Evolutionary conservation across 768 basidiomycete species (phyloP), one percentile per base, ranked within the genome.

Genomic region (Leccinum broughii): DNA sequence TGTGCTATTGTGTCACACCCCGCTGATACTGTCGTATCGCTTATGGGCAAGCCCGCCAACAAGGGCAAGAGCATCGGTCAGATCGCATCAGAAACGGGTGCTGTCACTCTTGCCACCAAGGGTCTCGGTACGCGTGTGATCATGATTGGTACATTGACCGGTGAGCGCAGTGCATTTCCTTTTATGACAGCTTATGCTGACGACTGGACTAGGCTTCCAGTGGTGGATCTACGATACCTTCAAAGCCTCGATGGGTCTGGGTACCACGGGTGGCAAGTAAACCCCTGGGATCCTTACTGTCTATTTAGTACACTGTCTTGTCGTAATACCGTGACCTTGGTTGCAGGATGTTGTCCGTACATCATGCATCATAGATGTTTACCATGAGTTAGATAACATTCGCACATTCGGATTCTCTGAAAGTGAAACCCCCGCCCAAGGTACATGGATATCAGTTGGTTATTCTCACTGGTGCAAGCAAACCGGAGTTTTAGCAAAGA

Each of bases 1-100:
- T 95, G 93, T 74, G 95, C 95, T 68, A 81, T 93, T 75, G 95
- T 98, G 76, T 98, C 95, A 17, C 95, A 97, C 74, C 94, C 95
- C 44, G 95, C 95, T 68, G 95, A 97, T 75, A 90, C 94, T 30
- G 77, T 97, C 64, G 89, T 96, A 66, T 95, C 93, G 61, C 87
- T 87, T 76, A 93, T 96, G 77, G 93, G 95, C 75, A 97, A 97
- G 83, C 81, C 85, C 61, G 77, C 81, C 63, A 90, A 92, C 83
- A 89, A 85, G 80, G 90, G 90, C 80, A 92, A 93, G 81, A 77
- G 81, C 54, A 72, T 86, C 59, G 90, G 89, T 7, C 64, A 80
- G 61, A 90, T 94, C 63, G 83, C 86, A 28, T 78, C 77, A 39
- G 92, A 94, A 70, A 85, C 87, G 51, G 89, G 90, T 14, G 51